Evolutionary conservation across 306 rosid species (phyloP).

Genomic region (Gynostemma pentaphyllum): DNA sequence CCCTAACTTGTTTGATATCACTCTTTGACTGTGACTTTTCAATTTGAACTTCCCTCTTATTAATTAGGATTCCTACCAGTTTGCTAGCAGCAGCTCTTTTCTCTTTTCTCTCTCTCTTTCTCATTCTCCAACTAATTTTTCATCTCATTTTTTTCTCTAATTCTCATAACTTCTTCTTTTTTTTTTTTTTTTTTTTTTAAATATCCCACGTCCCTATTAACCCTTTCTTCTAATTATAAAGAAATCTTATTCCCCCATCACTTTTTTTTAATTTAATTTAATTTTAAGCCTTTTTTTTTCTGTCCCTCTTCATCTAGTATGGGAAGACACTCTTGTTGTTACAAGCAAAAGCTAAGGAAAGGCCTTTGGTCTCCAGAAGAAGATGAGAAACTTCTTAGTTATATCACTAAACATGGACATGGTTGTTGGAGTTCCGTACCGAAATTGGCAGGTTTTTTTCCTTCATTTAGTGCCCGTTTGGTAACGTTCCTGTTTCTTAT

Average conservation of each 20-base stretch:
- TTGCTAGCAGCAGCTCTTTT: too few species aligned
- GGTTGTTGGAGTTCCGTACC: slow-evolving; percentile 99
- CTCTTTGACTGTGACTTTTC: slow-evolving; percentile 30
- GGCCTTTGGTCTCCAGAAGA: slow-evolving; percentile 99
- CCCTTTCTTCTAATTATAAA: slow-evolving; percentile 12
- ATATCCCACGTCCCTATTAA: slow-evolving; percentile 20
- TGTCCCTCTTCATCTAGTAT: too few species aligned
- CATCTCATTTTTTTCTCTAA: slow-evolving; percentile 15
- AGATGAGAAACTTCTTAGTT: slow-evolving; percentile 85
- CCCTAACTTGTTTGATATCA: background rate
- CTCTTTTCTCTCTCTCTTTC: slow-evolving; percentile 7
- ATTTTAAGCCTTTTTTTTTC: too few species aligned
- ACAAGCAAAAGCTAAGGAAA: slow-evolving; percentile 93
- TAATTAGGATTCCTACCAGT: slow-evolving; percentile 62
- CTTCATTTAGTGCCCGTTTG: background rate
- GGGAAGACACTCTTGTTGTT: slow-evolving; percentile 98
- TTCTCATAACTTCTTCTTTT: too few species aligned
- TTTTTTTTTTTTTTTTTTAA: slow-evolving; percentile 10
- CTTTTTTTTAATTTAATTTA: background rate
- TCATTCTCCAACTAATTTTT: slow-evolving; percentile 9
- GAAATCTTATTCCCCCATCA: slow-evolving; percentile 7
- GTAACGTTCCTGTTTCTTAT: background rate
- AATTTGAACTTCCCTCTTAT: slow-evolving; percentile 37
- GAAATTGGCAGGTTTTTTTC: slow-evolving; percentile 56
- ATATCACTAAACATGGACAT: slow-evolving; percentile 85